Evolutionary conservation across 352 stramenopile species (phyloP).

Genomic region (Blastocystis sp.): DNA sequence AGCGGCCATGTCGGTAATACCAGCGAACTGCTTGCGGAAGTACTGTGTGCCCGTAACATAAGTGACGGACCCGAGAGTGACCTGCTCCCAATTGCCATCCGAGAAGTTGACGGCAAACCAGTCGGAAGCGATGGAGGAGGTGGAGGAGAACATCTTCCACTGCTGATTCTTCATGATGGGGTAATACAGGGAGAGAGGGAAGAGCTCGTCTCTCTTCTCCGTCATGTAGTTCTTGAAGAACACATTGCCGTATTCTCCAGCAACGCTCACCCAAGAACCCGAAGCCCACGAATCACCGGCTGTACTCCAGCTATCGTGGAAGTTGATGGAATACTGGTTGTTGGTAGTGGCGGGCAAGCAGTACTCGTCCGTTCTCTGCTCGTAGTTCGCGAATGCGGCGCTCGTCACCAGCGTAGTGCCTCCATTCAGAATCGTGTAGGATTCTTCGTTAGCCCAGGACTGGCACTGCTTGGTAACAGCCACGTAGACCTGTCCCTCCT

Average conservation of each 20-base stretch:
- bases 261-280: too few species aligned
- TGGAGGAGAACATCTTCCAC: too few species aligned
- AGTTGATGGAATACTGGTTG: constrained; percentile 35
- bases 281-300: background rate
- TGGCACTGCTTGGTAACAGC: background rate
- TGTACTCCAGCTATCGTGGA: constrained; percentile 7
- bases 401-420: background rate
- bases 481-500: background rate
- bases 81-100: too few species aligned
- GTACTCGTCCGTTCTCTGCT: background rate
- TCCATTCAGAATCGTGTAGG: background rate
- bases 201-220: background rate
- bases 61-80: background rate
- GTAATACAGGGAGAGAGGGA: background rate
- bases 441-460: constrained; percentile 9
- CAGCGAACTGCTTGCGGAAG: too few species aligned
- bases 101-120: too few species aligned
- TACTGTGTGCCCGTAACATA: background rate
- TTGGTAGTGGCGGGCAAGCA: constrained; percentile 12
- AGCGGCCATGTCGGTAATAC: too few species aligned
- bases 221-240: background rate
- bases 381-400: background rate
- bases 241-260: too few species aligned
- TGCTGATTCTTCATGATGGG: too few species aligned
- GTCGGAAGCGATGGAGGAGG: too few species aligned